A percentile compares a stretch with the other conserved stretches of the same genome.
Conservation (phyloP, 345 rosid species). For the Euphorbia peplus region DNA sequence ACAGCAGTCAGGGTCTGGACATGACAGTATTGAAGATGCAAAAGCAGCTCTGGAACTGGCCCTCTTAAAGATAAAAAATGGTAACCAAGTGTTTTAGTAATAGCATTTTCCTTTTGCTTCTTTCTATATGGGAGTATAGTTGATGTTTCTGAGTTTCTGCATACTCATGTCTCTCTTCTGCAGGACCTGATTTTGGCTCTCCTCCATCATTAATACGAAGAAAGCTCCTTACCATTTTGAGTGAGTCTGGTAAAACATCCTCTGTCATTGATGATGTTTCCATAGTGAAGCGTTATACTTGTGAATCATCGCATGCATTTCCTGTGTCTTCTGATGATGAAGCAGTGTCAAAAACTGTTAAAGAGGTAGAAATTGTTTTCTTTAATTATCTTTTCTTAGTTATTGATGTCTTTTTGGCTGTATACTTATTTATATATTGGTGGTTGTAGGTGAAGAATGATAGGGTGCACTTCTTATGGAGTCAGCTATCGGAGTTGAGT, state of each 20-base stretch:
- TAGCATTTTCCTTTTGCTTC: slow-evolving; percentile 1
- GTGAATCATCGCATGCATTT: slow-evolving; percentile 69
- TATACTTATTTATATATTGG: slow-evolving; percentile 8
- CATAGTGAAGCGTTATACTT: slow-evolving; percentile 66
- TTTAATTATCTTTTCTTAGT: not conserved
- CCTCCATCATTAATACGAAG: slow-evolving; percentile 61
- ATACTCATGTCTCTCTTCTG: slow-evolving; percentile 19
- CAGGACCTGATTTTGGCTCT: slow-evolving; percentile 92
- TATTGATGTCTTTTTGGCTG: not conserved
- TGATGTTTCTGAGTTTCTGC: slow-evolving; percentile 12
- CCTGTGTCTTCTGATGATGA: slow-evolving; percentile 83
- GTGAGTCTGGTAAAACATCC: slow-evolving; percentile 66
- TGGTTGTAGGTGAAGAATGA: slow-evolving; percentile 64
- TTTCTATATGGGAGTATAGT: not conserved
- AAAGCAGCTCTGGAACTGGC: slow-evolving; percentile 88
- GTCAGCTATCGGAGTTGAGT: slow-evolving; percentile 82
- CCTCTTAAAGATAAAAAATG: slow-evolving; percentile 71
- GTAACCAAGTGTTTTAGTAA: slow-evolving; percentile 35
- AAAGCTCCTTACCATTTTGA: slow-evolving; percentile 63
- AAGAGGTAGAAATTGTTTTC: slow-evolving; percentile 53
- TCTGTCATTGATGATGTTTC: slow-evolving; percentile 67
- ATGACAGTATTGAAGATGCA: slow-evolving; percentile 94
- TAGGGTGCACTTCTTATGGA: slow-evolving; percentile 71
- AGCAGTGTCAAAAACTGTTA: slow-evolving; percentile 67
- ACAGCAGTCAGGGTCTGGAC: slow-evolving; percentile 73